These are phyloP conservation scores for Zangia roseola DNA, from an alignment of 768 basidiomycete genomes.

Conservation along the genomic window DNA sequence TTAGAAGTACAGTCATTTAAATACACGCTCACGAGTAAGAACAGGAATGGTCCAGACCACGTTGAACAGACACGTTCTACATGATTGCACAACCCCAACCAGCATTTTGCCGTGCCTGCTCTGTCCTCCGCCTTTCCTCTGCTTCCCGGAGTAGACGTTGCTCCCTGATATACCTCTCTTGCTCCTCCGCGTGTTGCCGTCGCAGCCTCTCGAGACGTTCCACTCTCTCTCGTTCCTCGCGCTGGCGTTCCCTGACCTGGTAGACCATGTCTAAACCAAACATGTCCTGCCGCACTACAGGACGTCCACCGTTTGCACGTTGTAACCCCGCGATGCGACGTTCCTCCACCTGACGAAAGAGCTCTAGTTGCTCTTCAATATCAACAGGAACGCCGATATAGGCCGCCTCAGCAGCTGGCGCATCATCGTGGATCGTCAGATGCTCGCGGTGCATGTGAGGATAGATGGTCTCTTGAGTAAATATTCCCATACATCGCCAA, in stretches of 20 bases:
- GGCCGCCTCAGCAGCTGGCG: background rate
- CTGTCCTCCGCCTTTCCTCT: conserved; percentile 7
- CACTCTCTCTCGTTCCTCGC: background rate
- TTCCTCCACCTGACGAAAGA: conserved; percentile 12
- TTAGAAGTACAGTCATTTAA: too few relatives aligned
- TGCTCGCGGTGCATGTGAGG: conserved; percentile 38
- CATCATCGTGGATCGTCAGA: conserved; percentile 28
- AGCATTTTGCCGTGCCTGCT: background rate
- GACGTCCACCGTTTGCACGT: background rate
- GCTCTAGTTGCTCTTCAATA: conserved; percentile 21
- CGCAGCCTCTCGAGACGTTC: background rate
- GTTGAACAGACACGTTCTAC: conserved; percentile 13
- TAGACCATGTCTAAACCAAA: background rate
- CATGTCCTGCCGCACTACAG: background rate
- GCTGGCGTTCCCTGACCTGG: background rate
- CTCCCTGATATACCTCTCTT: background rate
- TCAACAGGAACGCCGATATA: conserved; percentile 16
- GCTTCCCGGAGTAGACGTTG: background rate
- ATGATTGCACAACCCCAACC: conserved; percentile 29
- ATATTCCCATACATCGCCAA: conserved; percentile 57
- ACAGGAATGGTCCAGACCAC: too few relatives aligned
- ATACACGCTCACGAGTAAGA: too few relatives aligned
- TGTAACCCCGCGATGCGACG: conserved; percentile 2
- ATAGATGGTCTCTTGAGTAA: conserved; percentile 33
- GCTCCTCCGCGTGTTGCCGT: background rate